Percentiles rank a stretch among this genome's conserved stretches.
Evolutionary conservation across 208 protist genomes (phyloP).

Genomic region (Wallacemonas sp.): DNA sequence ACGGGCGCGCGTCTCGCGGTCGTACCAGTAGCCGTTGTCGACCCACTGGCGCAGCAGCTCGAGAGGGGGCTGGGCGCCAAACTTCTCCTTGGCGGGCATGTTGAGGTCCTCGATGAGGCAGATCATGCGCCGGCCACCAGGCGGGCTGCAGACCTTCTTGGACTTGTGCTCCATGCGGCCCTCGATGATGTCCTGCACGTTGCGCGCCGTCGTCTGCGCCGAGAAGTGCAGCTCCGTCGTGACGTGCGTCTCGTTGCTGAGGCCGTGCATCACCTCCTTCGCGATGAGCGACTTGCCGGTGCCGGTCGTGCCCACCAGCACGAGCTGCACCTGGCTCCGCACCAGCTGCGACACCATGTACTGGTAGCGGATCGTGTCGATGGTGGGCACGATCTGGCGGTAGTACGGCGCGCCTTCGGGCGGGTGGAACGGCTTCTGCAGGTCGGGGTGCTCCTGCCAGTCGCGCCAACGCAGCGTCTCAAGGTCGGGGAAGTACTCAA

Average conservation of each 20-base stretch:
- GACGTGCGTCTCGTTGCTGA: constrained; percentile 84
- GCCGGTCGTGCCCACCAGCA: constrained; percentile 96
- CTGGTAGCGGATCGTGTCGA: constrained; percentile 96
- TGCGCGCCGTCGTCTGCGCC: constrained; percentile 93
- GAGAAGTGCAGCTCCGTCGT: constrained; percentile 96
- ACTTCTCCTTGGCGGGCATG: constrained; percentile 97
- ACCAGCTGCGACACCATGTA: constrained; percentile 95
- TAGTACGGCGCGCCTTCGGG: constrained; percentile 92
- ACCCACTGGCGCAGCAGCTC: constrained; percentile 97
- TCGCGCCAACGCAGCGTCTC: constrained; percentile 85
- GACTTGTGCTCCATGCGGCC: constrained; percentile 96
- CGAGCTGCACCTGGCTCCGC: constrained; percentile 77
- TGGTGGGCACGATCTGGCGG: constrained; percentile 96
- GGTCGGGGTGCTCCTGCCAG: constrained; percentile 94
- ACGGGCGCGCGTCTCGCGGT: constrained; percentile 91
- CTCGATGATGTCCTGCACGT: constrained; percentile 97
- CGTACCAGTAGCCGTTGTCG: constrained; percentile 98
- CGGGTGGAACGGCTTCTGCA: constrained; percentile 87
- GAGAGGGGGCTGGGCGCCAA: constrained; percentile 97
- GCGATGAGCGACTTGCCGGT: constrained; percentile 97
- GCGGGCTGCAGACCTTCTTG: constrained; percentile 95
- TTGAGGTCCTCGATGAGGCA: constrained; percentile 98
- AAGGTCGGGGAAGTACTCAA: constrained; percentile 97
- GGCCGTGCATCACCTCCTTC: constrained; percentile 74
- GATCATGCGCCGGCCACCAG: constrained; percentile 94